Conservation (phyloP, 2,329 filamentous ascomycete species). For the Decorospora gaudefroyi region DNA sequence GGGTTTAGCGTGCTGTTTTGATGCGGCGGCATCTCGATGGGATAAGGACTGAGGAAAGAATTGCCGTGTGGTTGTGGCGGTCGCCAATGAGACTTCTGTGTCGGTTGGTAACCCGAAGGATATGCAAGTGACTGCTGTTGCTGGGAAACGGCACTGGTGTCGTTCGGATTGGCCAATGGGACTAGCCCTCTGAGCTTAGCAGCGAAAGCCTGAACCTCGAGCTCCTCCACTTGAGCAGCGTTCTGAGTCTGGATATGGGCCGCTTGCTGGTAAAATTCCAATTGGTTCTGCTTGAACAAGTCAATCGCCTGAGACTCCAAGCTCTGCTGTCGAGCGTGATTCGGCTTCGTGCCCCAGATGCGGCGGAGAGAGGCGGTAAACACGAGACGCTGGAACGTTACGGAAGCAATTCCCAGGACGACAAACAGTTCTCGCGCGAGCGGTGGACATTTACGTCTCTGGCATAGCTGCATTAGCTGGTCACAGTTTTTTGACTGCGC, state of each 20-base stretch:
- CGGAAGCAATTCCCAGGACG: conserved; percentile 56
- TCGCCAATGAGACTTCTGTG: neutral
- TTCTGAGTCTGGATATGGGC: neutral
- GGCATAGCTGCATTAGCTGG: conserved; percentile 23
- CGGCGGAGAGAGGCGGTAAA: conserved; percentile 57
- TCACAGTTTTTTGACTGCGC: conserved; percentile 40
- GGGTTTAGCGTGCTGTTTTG: neutral
- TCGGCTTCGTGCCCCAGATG: conserved; percentile 41
- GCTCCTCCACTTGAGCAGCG: conserved; percentile 5
- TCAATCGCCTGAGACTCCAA: conserved; percentile 15
- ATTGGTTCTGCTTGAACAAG: conserved; percentile 17
- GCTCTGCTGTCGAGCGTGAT: neutral
- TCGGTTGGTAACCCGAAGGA: neutral
- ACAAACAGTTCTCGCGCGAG: conserved; percentile 60
- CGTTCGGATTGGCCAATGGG: neutral
- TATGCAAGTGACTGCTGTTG: conserved; percentile 1
- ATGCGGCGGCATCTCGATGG: neutral
- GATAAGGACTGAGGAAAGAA: neutral
- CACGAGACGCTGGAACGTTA: conserved; percentile 58
- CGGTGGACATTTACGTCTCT: conserved; percentile 54
- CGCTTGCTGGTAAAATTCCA: conserved; percentile 3
- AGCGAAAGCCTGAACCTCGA: conserved; percentile 12
- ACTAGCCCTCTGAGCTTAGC: conserved; percentile 8
- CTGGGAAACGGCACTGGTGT: neutral
- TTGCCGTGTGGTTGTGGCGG: neutral